phyloP scores from a whole-genome alignment of 805 yeast species.

The Sugiyamaella marilandica region DNA sequence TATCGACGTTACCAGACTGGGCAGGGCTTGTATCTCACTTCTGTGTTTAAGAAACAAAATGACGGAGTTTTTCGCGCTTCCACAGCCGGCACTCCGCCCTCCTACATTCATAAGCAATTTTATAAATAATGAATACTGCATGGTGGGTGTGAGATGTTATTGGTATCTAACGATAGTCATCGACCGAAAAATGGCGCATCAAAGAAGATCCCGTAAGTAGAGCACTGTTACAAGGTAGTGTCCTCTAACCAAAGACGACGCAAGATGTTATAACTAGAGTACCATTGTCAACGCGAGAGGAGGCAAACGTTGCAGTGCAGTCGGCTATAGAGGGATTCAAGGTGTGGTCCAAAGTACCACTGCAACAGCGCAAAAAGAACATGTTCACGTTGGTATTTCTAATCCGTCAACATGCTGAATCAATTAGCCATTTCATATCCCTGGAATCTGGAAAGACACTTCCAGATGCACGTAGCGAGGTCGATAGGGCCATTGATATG shows the following conservation, averaged over 20 bases:
- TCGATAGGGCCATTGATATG: conserved; percentile 2
- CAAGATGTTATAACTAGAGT: not conserved
- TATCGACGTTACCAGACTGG: too few relatives aligned
- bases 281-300: not conserved
- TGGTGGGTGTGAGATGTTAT: not conserved
- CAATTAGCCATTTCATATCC: not conserved
- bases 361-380: conserved; percentile 1
- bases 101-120: conserved; percentile 1
- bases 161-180: not conserved
- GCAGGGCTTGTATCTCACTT: not conserved
- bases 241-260: not conserved
- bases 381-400: conserved; percentile 1
- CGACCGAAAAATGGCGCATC: conserved; percentile 1
- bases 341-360: conserved; percentile 1
- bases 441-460: not conserved
- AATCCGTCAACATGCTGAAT: conserved; percentile 1
- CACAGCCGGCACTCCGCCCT: not conserved
- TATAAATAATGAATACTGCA: not conserved
- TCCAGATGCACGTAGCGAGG: conserved; percentile 1
- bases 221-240: not conserved
- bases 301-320: not conserved
- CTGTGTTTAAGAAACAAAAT: not conserved
- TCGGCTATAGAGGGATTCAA: not conserved
- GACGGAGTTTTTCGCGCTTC: not conserved
- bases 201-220: not conserved